phyloP scores from a whole-genome alignment of 805 yeast species.

The Grigorovia jiainica region DNA sequence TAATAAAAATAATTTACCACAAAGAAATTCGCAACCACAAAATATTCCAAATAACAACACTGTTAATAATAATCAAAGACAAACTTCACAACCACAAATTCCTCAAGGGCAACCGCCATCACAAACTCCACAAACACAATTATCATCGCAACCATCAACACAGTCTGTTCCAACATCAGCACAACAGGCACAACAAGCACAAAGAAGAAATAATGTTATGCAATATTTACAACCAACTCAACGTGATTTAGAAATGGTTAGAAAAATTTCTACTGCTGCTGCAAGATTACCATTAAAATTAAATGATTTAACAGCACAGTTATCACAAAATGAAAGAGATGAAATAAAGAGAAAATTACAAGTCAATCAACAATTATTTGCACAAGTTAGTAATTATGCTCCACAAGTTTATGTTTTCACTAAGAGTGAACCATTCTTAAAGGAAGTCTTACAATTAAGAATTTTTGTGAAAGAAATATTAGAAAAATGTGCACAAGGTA shows the following conservation, averaged over 20 bases:
- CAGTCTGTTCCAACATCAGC: not conserved
- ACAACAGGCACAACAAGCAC: conserved; percentile 11
- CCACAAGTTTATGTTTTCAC: conserved; percentile 73
- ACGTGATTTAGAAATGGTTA: conserved; percentile 53
- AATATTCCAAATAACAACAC: conserved; percentile 18
- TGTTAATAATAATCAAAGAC: conserved; percentile 10
- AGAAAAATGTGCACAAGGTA: conserved; percentile 56
- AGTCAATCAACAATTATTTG: conserved; percentile 42
- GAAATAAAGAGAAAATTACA: conserved; percentile 46
- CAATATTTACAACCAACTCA: conserved; percentile 37
- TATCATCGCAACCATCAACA: conserved; percentile 6
- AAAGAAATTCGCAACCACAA: not conserved
- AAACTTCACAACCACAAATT: conserved; percentile 4
- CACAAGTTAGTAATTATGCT: conserved; percentile 63
- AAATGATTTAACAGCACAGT: conserved; percentile 52
- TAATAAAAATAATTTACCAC: not conserved
- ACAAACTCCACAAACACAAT: conserved; percentile 1
- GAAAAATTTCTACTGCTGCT: conserved; percentile 60
- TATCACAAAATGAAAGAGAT: conserved; percentile 57
- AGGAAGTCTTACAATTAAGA: conserved; percentile 67
- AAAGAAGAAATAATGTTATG: conserved; percentile 6
- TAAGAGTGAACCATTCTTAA: conserved; percentile 65
- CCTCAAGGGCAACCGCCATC: conserved; percentile 8
- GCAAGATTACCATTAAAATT: conserved; percentile 55
- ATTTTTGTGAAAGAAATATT: conserved; percentile 68